Evolutionary conservation across 495 filamentous ascomycete genomes (phyloP), one percentile per base, ranked within the genome.

Genomic region (Aspergillus campestris): DNA sequence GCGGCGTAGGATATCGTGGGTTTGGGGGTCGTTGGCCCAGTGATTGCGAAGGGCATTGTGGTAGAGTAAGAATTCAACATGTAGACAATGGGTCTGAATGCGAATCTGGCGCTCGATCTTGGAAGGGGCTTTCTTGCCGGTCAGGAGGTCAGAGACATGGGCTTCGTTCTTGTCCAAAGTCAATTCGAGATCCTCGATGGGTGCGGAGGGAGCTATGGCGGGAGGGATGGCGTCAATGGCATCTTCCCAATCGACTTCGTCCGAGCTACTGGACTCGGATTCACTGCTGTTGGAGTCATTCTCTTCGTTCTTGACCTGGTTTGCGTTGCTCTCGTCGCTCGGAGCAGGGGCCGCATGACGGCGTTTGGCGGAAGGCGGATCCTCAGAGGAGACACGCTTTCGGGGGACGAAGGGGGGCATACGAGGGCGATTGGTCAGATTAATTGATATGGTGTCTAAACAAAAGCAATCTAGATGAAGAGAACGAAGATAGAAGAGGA

Each of bases 41-140:
- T 77, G 57, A 62, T 96, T 98, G 18, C 92, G 82, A 13, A 94
- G 57, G 0, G 83, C 74, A 60, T 96, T 96, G 55, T 96, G 90
- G 64, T 81, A 92, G 36, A 98, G 76, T 37, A 98, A 65, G 47
- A 82, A 78, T 57, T 91, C 86, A 4, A 98, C 91, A 65, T 98
- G 92, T 56, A 92, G 74, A 52, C 85, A 84, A 59, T 98, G 92
- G 7, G 87, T 88, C 32, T 79, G 66, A 7, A 82, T 71, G 31
- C 92, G 74, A 34, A 91, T 87, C 48, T 77, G 75, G 47, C 88
- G 78, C 56, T 96, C 84, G 7, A 83, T 79, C 62, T 92, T 94
- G 13, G 82, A 85, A 0, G 87, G 86, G 0, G 88, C 91, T 60
- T 89, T 91, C 65, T 90, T 95, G 47, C 77, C 78, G 29, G 84